Percentiles rank a stretch among this genome's conserved stretches.
Evolutionary conservation across 2,329 filamentous ascomycete species (phyloP).

Genomic region (Aaosphaeria arxii): DNA sequence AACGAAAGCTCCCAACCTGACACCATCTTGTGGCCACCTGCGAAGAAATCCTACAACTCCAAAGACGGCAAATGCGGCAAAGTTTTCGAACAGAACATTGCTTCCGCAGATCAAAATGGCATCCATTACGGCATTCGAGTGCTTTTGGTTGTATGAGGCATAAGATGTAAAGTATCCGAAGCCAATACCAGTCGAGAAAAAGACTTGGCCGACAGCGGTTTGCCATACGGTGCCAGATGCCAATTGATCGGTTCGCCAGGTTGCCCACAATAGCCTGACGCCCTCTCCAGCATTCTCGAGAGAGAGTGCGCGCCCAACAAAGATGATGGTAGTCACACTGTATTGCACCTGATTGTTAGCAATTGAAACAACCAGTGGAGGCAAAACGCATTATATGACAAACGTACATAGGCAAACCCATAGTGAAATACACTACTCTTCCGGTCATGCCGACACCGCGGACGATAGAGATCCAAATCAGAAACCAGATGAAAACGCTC

Average conservation of each 20-base stretch:
- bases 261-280: slow-evolving; percentile 49
- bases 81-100: slow-evolving; percentile 57
- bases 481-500: slow-evolving; percentile 58
- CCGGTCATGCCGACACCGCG: slow-evolving; percentile 57
- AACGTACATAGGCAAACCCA: slow-evolving; percentile 55
- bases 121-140: slow-evolving; percentile 60
- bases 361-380: too few relatives aligned
- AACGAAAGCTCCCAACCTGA: slow-evolving; percentile 52
- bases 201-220: slow-evolving; percentile 59
- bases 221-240: slow-evolving; percentile 56
- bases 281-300: slow-evolving; percentile 55
- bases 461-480: slow-evolving; percentile 60
- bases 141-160: slow-evolving; percentile 55
- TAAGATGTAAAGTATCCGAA: slow-evolving; percentile 58
- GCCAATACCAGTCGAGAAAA: slow-evolving; percentile 58
- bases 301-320: slow-evolving; percentile 54
- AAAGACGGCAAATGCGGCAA: slow-evolving; percentile 51
- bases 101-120: slow-evolving; percentile 54
- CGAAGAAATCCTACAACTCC: slow-evolving; percentile 54
- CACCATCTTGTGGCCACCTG: slow-evolving; percentile 42
- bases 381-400: too few relatives aligned
- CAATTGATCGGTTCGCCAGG: slow-evolving; percentile 51
- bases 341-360: too few relatives aligned
- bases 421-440: slow-evolving; percentile 61
- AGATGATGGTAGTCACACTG: slow-evolving; percentile 48